phyloP scores from a whole-genome alignment of 2,329 filamentous ascomycete species.

The Furcasterigmium furcatum region DNA sequence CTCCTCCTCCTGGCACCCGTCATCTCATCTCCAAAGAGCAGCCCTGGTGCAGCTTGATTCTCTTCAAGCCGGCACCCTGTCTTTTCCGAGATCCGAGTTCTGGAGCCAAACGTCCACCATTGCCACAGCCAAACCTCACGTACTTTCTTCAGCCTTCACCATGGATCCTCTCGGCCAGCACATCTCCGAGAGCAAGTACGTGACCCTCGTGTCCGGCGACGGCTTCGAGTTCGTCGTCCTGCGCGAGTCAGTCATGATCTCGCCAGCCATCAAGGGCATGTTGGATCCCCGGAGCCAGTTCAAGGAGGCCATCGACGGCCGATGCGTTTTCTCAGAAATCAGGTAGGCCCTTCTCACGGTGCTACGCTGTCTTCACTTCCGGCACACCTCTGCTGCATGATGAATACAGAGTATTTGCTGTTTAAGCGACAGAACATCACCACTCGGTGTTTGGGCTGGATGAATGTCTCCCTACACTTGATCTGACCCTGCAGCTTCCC shows the following conservation, averaged over 20 bases:
- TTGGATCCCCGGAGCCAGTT: slow-evolving; percentile 69
- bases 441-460: slow-evolving; percentile 34
- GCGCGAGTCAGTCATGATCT: slow-evolving; percentile 66
- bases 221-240: slow-evolving; percentile 75
- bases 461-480: slow-evolving; percentile 61
- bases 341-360: slow-evolving; percentile 46
- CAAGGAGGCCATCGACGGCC: slow-evolving; percentile 59
- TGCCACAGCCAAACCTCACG: no score
- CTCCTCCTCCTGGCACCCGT: background rate
- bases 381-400: slow-evolving; percentile 26
- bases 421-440: slow-evolving; percentile 41
- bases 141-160: no score
- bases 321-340: slow-evolving; percentile 69
- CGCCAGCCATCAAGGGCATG: slow-evolving; percentile 72
- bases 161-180: background rate
- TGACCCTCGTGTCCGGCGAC: slow-evolving; percentile 74
- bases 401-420: slow-evolving; percentile 16
- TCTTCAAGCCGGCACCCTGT: no score
- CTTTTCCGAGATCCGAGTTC: no score
- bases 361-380: slow-evolving; percentile 4
- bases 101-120: no score
- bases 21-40: no score
- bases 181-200: slow-evolving; percentile 56
- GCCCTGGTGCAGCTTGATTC: no score
- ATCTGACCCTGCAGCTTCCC: slow-evolving; percentile 45